These are phyloP conservation scores for Forsythia suspensa DNA, from an alignment of 257 asterid genomes.

Conservation along the genomic window DNA sequence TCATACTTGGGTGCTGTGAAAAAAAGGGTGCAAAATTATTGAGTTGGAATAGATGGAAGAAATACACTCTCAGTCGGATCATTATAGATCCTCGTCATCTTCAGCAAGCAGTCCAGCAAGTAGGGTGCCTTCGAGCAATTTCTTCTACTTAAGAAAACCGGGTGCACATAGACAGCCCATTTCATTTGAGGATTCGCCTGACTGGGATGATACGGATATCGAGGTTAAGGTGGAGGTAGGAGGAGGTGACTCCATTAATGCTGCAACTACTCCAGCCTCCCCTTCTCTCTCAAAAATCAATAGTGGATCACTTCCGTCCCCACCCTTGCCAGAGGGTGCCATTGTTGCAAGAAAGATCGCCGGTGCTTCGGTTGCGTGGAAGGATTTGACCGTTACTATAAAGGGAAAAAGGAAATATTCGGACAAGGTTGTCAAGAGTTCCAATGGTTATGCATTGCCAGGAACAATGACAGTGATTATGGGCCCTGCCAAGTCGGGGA, in stretches of 20 bases:
- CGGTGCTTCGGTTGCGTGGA: conserved; percentile 96
- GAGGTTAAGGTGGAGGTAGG: conserved; percentile 85
- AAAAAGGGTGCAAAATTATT: conserved; percentile 16
- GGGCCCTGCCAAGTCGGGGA: conserved; percentile 99
- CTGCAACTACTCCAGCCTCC: conserved; percentile 75
- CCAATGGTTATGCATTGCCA: conserved; percentile 88
- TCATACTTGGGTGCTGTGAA: conserved; percentile 10
- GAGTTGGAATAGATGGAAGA: conserved; percentile 69
- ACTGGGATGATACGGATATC: conserved; percentile 88
- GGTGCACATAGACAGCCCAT: conserved; percentile 88
- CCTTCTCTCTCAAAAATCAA: conserved; percentile 91
- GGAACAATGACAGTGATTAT: conserved; percentile 99
- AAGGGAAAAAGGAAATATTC: conserved; percentile 94
- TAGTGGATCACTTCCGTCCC: conserved; percentile 83
- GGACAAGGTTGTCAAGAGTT: conserved; percentile 86
- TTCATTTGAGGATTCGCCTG: conserved; percentile 96
- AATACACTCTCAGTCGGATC: conserved; percentile 93
- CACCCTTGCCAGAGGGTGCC: conserved; percentile 77
- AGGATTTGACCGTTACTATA: conserved; percentile 85
- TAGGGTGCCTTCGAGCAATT: conserved; percentile 92
- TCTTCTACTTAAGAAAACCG: conserved; percentile 88
- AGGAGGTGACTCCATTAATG: conserved; percentile 79
- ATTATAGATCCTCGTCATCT: conserved; percentile 91
- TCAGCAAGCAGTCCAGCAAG: conserved; percentile 96
- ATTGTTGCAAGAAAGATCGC: conserved; percentile 58